Base-by-base conservation (phyloP, 306 rosid genomes). In the Mimosa pudica region DNA sequence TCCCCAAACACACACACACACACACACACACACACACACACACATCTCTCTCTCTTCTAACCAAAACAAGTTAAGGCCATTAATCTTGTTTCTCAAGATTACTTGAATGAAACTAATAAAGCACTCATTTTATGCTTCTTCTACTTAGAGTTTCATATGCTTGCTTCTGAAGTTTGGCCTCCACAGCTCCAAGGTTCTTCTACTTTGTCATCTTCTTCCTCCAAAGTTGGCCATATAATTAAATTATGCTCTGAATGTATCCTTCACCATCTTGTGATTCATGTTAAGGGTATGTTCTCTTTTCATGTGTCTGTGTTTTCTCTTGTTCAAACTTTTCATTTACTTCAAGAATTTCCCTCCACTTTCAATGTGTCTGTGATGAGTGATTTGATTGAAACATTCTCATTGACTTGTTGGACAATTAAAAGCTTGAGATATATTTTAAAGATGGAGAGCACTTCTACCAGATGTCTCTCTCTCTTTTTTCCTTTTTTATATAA, bases 81-180 rank as follows among this genome's bases (percentile, higher is more conserved):
- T 74, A 52, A 51, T 36, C 67, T 58, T 68, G 70, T 32, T 69
- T 81, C 71, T 75, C 87, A 81, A 86, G 86, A 81, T 86, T 84
- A 70, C 85, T 76, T 90, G 89, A 92, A 88, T 88, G 88, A 87
- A 78, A 84, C 79, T 70, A 66, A 77, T 75, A 81, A 84, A 84
- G 73, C 77, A 82, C 74, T 79, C 82, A 35, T 74, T 79, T 87
- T 81, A 86, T 76, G 82, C 75, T 76, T 57, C 61, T 68, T 55
- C 71, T 70, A 42, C 58, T 41, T 66, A 18, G 76, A 63, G 81
- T 77, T 68, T 24, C 52, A 69, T 75, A 57, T 73, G 33, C 48
- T 60, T 74, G 71, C 38, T 80, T 63, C 74, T 70, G 24, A 75
- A 13, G 57, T 71, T 60, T 54, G 47, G 71, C 63, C 78, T 54